Evolutionary conservation across 768 basidiomycete genomes (phyloP).

Genomic region (Sporobolomyces phaffii): DNA sequence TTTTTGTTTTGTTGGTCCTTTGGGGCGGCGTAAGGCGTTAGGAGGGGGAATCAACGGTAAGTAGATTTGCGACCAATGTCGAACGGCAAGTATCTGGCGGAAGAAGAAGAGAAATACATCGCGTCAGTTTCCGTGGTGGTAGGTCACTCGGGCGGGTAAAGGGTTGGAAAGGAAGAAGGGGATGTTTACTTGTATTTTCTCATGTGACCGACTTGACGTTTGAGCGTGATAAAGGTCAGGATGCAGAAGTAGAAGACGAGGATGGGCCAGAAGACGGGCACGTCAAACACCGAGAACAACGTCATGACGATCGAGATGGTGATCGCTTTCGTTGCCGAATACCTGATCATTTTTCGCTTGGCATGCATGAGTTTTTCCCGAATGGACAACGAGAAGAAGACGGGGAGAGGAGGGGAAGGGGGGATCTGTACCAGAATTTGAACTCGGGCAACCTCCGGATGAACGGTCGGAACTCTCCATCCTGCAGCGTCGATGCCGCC

Average conservation of each 20-base stretch:
- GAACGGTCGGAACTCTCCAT: conserved; percentile 97
- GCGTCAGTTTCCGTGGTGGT: background rate
- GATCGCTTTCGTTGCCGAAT: conserved; percentile 82
- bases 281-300: conserved; percentile 72
- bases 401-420: background rate
- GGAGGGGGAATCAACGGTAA: no score
- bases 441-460: conserved; percentile 91
- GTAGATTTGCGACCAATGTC: conserved; percentile 76
- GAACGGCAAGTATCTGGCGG: conserved; percentile 56
- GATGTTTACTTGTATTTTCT: conserved; percentile 89
- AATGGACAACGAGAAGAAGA: background rate
- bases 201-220: conserved; percentile 94
- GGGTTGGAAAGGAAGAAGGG: background rate
- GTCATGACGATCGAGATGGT: conserved; percentile 75
- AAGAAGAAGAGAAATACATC: background rate
- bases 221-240: conserved; percentile 89
- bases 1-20: no score
- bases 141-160: no score
- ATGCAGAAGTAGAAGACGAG: conserved; percentile 94
- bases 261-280: conserved; percentile 99
- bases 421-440: conserved; percentile 71
- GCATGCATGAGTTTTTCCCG: rapidly evolving
- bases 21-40: no score
- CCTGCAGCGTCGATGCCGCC: conserved; percentile 51
- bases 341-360: conserved; percentile 52